These are phyloP conservation scores for Claviceps pusilla DNA, from an alignment of 2,329 filamentous ascomycete species.

Conservation along the genomic window DNA sequence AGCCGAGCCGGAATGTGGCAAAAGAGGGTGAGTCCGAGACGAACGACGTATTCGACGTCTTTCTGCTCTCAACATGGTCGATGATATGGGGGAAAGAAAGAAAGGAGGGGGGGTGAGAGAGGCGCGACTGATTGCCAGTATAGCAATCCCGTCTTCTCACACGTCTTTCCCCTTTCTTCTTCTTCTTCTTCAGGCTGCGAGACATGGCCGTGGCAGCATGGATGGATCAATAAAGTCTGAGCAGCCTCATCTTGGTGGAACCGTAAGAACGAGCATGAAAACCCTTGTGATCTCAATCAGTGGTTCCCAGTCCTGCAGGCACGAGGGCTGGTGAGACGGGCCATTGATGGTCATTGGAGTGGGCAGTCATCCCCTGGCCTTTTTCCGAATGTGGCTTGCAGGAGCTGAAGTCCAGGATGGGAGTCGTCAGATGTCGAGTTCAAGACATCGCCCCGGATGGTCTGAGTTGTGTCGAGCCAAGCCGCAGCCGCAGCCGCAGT, in stretches of 20 bases:
- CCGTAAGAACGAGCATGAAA: no score
- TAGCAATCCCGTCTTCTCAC: no score
- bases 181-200: not conserved
- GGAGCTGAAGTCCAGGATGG: constrained; percentile 17
- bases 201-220: not conserved
- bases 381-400: constrained; percentile 16
- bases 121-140: no score
- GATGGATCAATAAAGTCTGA: not conserved
- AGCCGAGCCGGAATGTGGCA: not conserved
- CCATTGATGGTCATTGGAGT: not conserved
- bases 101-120: no score
- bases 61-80: not conserved
- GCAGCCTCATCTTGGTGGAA: not conserved
- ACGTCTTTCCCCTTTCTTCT: no score
- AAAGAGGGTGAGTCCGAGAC: not conserved
- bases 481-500: no score
- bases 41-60: not conserved
- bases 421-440: not conserved
- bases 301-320: not conserved
- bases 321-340: not conserved
- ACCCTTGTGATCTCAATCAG: no score
- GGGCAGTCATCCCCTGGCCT: not conserved
- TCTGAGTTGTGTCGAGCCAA: no score
- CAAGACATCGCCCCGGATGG: not conserved
- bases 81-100: not conserved